These are phyloP conservation scores for Microbotryum saponariae DNA, from an alignment of 1,284 basidiomycete species.

Conservation along the genomic window DNA sequence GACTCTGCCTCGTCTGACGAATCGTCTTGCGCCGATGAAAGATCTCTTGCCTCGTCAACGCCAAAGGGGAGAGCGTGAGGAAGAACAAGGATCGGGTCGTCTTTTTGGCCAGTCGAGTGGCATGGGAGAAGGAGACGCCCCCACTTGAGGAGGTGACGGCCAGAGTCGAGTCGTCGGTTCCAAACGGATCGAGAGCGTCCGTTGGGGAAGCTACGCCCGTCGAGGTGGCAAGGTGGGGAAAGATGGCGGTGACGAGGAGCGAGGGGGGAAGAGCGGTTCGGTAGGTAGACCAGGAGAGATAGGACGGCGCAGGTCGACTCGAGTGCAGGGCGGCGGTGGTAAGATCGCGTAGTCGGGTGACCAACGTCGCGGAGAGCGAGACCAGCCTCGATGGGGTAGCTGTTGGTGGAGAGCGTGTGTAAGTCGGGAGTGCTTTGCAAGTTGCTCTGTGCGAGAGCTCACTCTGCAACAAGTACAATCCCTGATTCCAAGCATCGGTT, in stretches of 20 bases:
- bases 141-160: not conserved
- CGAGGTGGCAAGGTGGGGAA: constrained; percentile 31
- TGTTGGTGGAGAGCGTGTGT: not conserved
- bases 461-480: constrained; percentile 30
- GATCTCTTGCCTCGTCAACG: constrained; percentile 34
- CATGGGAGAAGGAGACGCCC: constrained; percentile 7
- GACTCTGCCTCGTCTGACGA: constrained; percentile 11
- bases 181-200: constrained; percentile 5
- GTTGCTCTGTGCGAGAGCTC: not conserved
- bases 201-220: constrained; percentile 13
- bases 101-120: constrained; percentile 11
- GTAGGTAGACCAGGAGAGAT: constrained; percentile 23
- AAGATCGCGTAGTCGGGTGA: constrained; percentile 19
- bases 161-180: not conserved
- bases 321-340: constrained; percentile 12
- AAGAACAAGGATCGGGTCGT: constrained; percentile 31
- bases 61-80: constrained; percentile 33
- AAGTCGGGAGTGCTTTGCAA: not conserved
- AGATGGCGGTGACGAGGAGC: constrained; percentile 34
- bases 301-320: constrained; percentile 5
- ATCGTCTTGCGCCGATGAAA: constrained; percentile 21
- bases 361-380: constrained; percentile 14
- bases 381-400: constrained; percentile 12
- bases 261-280: constrained; percentile 31
- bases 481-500: constrained; percentile 19